Conservation (phyloP, 345 rosid genomes). For the Lepidium aucheri region DNA sequence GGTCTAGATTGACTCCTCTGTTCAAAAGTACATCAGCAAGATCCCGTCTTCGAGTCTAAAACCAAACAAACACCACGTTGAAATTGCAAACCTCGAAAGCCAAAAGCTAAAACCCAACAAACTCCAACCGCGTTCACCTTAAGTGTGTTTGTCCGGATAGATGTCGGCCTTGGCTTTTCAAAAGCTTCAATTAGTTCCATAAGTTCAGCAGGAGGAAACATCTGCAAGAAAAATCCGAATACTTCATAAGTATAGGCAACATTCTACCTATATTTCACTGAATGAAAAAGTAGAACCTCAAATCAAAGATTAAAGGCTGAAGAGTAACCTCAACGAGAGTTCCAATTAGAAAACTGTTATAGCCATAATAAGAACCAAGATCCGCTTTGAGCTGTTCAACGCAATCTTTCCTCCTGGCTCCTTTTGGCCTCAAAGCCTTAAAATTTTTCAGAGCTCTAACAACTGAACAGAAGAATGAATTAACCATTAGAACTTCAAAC, state of each 20-base stretch:
- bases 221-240: constrained; percentile 36
- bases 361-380: constrained; percentile 77
- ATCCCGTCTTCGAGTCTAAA: constrained; percentile 82
- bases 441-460: constrained; percentile 78
- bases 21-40: constrained; percentile 89
- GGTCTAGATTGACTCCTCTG: constrained; percentile 93
- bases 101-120: constrained; percentile 3
- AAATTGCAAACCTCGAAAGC: constrained; percentile 5
- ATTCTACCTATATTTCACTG: background rate
- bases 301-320: background rate
- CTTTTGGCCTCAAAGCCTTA: constrained; percentile 54
- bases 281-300: background rate
- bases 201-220: constrained; percentile 93
- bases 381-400: constrained; percentile 66
- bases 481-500: background rate
- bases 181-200: constrained; percentile 87
- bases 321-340: constrained; percentile 65
- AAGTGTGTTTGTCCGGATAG: constrained; percentile 82
- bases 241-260: background rate
- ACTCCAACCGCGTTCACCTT: constrained; percentile 39
- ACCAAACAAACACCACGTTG: constrained; percentile 8
- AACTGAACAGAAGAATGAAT: constrained; percentile 34
- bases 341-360: constrained; percentile 76
- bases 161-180: constrained; percentile 88
- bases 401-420: constrained; percentile 59